Percentiles rank a stretch among this genome's conserved stretches.
phyloP scores from a whole-genome alignment of 1,139 yeast species.

The Candida sp. region DNA sequence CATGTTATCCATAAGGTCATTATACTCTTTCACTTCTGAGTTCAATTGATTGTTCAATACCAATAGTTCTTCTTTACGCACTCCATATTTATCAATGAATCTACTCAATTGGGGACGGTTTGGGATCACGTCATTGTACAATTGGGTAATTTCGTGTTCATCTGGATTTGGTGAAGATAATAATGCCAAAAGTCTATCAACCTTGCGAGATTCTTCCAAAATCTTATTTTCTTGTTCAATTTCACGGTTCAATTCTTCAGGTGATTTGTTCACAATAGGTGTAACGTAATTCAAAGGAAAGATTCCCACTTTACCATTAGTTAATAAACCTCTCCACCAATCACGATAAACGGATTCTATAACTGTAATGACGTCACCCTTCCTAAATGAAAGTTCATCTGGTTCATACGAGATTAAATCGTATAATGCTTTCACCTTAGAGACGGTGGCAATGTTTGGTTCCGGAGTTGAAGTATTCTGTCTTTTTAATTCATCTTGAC shows the following conservation, averaged over 20 bases:
- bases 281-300: slow-evolving; percentile 93
- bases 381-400: slow-evolving; percentile 68
- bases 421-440: slow-evolving; percentile 79
- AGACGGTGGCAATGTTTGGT: slow-evolving; percentile 46
- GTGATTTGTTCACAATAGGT: slow-evolving; percentile 66
- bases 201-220: slow-evolving; percentile 39
- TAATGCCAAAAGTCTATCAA: slow-evolving; percentile 63
- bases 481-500: slow-evolving; percentile 5
- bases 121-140: slow-evolving; percentile 70
- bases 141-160: slow-evolving; percentile 45
- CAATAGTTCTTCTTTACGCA: slow-evolving; percentile 69
- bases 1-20: slow-evolving; percentile 58
- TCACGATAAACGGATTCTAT: slow-evolving; percentile 87
- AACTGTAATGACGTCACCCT: slow-evolving; percentile 79
- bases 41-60: slow-evolving; percentile 69
- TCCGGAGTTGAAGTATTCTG: slow-evolving; percentile 11
- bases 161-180: slow-evolving; percentile 40
- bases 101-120: slow-evolving; percentile 72
- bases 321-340: slow-evolving; percentile 92
- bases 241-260: slow-evolving; percentile 38
- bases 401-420: slow-evolving; percentile 72
- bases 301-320: slow-evolving; percentile 78
- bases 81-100: slow-evolving; percentile 71
- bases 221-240: slow-evolving; percentile 25
- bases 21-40: slow-evolving; percentile 65